These are phyloP conservation scores for Pseudogymnoascus sp. DNA, from an alignment of 2,329 filamentous ascomycete species.

Conservation along the genomic window DNA sequence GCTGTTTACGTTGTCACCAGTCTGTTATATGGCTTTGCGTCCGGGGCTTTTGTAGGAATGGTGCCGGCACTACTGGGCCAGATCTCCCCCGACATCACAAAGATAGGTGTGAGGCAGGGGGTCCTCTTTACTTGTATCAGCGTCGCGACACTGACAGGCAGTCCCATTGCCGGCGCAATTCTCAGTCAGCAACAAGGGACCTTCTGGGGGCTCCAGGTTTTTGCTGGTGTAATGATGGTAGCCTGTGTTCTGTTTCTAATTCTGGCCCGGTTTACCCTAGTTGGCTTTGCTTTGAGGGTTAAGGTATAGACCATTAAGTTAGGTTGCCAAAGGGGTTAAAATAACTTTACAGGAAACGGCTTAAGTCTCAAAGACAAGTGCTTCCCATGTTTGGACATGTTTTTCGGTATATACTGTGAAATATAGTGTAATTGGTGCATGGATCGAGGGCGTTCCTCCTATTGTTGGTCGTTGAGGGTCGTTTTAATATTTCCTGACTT, in stretches of 20 bases:
- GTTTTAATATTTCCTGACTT: too few species aligned
- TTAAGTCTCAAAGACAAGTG: too few species aligned
- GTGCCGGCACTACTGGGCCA: conserved; percentile 57
- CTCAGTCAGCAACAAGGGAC: conserved; percentile 40
- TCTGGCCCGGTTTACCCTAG: neutral
- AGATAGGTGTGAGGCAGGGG: conserved; percentile 61
- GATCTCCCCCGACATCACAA: conserved; percentile 52
- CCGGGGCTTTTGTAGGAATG: conserved; percentile 37
- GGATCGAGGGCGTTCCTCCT: too few species aligned
- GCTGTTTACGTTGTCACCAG: conserved; percentile 48
- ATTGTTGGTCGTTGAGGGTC: too few species aligned
- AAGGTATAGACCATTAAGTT: neutral
- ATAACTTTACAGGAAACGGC: too few species aligned
- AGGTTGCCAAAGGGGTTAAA: neutral
- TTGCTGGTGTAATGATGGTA: conserved; percentile 41
- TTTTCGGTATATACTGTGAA: too few species aligned
- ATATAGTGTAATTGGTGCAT: too few species aligned
- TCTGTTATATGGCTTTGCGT: conserved; percentile 55
- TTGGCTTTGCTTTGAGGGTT: neutral
- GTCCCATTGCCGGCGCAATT: conserved; percentile 57
- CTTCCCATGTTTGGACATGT: too few species aligned
- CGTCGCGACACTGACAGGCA: conserved; percentile 56
- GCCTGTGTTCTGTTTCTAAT: conserved; percentile 9
- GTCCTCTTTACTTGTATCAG: conserved; percentile 54
- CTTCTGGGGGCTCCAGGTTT: conserved; percentile 51